Conservation (phyloP, 805 yeast species). For the Blastobotrys muscicola region DNA sequence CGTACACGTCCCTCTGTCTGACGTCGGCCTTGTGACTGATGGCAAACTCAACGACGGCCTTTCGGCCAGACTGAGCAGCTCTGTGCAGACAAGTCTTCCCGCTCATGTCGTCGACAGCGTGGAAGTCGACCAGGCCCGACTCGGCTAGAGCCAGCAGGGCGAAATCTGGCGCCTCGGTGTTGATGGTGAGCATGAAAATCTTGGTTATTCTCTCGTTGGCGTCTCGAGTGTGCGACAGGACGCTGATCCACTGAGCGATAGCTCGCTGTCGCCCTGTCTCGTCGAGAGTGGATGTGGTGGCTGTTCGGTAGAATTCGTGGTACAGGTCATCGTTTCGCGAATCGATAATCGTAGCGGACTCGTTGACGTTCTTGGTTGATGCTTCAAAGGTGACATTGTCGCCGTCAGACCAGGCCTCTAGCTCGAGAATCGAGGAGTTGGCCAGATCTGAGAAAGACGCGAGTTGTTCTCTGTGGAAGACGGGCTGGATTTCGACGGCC, state of each 20-base stretch:
- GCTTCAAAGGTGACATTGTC: constrained; percentile 28
- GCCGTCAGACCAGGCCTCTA: constrained; percentile 60
- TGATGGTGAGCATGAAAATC: constrained; percentile 60
- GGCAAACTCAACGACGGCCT: constrained; percentile 24
- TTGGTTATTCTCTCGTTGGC: constrained; percentile 47
- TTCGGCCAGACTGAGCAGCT: constrained; percentile 29
- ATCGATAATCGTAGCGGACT: not conserved
- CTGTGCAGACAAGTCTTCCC: constrained; percentile 74
- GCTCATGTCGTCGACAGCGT: constrained; percentile 59
- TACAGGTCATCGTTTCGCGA: constrained; percentile 54
- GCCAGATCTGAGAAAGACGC: constrained; percentile 70
- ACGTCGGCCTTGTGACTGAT: constrained; percentile 23
- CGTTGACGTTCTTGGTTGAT: not conserved
- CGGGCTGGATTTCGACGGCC: constrained; percentile 94
- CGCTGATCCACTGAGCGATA: constrained; percentile 37
- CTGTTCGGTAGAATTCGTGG: constrained; percentile 47
- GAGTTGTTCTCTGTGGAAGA: constrained; percentile 82
- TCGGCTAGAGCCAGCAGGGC: constrained; percentile 42
- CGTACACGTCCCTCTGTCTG: constrained; percentile 33
- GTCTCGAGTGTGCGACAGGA: constrained; percentile 33
- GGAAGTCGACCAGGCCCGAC: constrained; percentile 47
- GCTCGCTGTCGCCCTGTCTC: constrained; percentile 29
- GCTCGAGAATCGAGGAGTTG: constrained; percentile 45
- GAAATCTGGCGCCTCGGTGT: constrained; percentile 55
- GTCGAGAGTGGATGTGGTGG: constrained; percentile 19